Evolutionary conservation across 371 early-diverging fungal genomes (phyloP).

Genomic region (Rhizopus microsporus): DNA sequence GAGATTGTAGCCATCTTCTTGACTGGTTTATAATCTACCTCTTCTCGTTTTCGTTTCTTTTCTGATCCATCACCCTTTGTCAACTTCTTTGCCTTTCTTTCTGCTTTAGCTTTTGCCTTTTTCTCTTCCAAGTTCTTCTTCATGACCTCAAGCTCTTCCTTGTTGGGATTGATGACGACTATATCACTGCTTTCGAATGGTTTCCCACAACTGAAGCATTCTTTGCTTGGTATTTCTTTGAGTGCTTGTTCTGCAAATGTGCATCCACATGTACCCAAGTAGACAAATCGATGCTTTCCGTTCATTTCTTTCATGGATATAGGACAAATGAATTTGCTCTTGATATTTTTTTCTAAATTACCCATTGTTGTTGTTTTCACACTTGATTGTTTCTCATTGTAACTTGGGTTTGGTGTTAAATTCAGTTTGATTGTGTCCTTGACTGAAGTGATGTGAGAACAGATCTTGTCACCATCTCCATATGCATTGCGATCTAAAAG

Average conservation of each 20-base stretch:
- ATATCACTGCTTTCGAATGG: constrained; percentile 62
- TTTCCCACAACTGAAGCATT: constrained; percentile 70
- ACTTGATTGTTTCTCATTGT: constrained; percentile 37
- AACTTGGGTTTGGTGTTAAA: constrained; percentile 74
- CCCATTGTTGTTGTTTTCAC: constrained; percentile 48
- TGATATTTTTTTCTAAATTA: constrained; percentile 52
- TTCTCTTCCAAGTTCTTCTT: constrained; percentile 56
- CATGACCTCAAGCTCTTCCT: constrained; percentile 65
- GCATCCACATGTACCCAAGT: constrained; percentile 83
- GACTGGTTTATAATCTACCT: constrained; percentile 8
- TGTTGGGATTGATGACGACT: constrained; percentile 76
- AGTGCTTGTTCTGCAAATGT: constrained; percentile 85
- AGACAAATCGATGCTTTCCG: constrained; percentile 83
- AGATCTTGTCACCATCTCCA: constrained; percentile 83
- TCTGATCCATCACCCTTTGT: constrained; percentile 7
- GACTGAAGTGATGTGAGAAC: constrained; percentile 71
- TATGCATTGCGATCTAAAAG: constrained; percentile 75
- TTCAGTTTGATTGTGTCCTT: constrained; percentile 81
- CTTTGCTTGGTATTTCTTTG: constrained; percentile 68
- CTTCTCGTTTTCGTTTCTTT: constrained; percentile 32
- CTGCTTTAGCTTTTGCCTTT: constrained; percentile 60
- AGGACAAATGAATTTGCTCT: constrained; percentile 83
- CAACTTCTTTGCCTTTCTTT: constrained; percentile 56
- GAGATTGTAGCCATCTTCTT: constrained; percentile 24
- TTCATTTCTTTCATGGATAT: constrained; percentile 94